Percentiles rank a stretch among this genome's conserved stretches.
phyloP scores from a whole-genome alignment of 1,139 yeast genomes.

The Yarrowia galli region DNA sequence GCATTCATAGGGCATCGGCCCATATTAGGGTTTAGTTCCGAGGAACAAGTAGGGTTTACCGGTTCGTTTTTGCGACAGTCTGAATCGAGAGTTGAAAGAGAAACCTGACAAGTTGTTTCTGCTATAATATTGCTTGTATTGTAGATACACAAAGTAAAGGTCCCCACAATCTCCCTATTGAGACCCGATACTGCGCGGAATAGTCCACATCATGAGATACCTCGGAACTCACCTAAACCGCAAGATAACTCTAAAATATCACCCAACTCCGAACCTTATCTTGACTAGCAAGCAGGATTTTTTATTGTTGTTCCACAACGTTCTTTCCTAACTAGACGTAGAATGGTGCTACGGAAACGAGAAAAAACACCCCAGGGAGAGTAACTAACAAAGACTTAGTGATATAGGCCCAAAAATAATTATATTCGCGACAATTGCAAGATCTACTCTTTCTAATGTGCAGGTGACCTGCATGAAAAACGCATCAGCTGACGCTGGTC shows the following conservation, averaged over 20 bases:
- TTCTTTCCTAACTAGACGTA: neutral
- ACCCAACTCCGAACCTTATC: neutral
- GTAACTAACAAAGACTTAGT: neutral
- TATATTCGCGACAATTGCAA: neutral
- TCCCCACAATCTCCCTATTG: no score
- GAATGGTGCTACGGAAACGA: neutral
- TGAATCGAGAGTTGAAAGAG: no score
- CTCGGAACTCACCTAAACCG: constrained; percentile 10
- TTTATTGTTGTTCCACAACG: neutral
- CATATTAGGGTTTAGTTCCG: neutral
- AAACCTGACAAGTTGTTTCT: no score
- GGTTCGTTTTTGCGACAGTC: no score
- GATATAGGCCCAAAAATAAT: neutral
- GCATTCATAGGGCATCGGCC: no score
- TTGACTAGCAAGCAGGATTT: neutral
- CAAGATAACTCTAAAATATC: constrained; percentile 5
- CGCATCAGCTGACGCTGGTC: constrained; percentile 29
- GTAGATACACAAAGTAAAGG: no score
- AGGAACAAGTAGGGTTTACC: no score
- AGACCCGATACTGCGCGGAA: no score
- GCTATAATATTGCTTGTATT: no score
- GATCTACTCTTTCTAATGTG: neutral
- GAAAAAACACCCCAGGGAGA: neutral
- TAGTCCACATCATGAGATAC: no score
- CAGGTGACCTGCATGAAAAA: neutral